These are phyloP conservation scores for Paraphoma sp. DNA, from an alignment of 2,329 filamentous ascomycete genomes.

Conservation along the genomic window DNA sequence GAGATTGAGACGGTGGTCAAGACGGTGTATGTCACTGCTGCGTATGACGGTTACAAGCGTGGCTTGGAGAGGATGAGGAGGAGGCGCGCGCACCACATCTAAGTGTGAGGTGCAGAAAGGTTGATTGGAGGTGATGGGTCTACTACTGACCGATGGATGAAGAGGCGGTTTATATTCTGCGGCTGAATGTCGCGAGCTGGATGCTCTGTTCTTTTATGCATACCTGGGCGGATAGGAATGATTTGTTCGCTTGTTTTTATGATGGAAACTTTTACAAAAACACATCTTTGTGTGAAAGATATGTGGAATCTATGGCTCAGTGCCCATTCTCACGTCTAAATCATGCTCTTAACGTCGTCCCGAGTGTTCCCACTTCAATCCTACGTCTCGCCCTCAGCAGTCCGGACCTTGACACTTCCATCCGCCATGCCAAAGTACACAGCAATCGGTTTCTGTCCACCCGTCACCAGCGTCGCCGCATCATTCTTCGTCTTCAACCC, in stretches of 20 bases:
- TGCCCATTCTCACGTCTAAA: too few species aligned
- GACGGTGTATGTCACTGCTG: slow-evolving; percentile 34
- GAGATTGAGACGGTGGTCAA: slow-evolving; percentile 32
- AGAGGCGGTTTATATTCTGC: slow-evolving; percentile 15
- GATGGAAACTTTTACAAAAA: neutral
- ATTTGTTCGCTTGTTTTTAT: neutral
- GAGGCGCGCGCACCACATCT: slow-evolving; percentile 6
- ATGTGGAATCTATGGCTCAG: too few species aligned
- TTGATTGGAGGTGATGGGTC: neutral
- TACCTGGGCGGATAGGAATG: neutral
- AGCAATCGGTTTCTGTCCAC: slow-evolving; percentile 86
- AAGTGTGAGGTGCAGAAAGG: neutral
- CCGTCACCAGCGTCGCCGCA: slow-evolving; percentile 49
- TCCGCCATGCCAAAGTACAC: slow-evolving; percentile 93
- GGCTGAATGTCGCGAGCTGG: slow-evolving; percentile 15
- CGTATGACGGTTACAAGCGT: slow-evolving; percentile 14
- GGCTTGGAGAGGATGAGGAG: slow-evolving; percentile 10
- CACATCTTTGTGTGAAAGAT: neutral
- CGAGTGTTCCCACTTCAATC: neutral
- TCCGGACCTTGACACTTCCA: slow-evolving; percentile 52
- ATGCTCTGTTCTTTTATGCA: slow-evolving; percentile 13
- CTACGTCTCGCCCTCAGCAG: slow-evolving; percentile 31
- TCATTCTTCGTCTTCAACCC: slow-evolving; percentile 50
- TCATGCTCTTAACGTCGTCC: too few species aligned
- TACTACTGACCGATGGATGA: neutral